Evolutionary conservation across 345 rosid species (phyloP).

Genomic region (Linum trigynum): DNA sequence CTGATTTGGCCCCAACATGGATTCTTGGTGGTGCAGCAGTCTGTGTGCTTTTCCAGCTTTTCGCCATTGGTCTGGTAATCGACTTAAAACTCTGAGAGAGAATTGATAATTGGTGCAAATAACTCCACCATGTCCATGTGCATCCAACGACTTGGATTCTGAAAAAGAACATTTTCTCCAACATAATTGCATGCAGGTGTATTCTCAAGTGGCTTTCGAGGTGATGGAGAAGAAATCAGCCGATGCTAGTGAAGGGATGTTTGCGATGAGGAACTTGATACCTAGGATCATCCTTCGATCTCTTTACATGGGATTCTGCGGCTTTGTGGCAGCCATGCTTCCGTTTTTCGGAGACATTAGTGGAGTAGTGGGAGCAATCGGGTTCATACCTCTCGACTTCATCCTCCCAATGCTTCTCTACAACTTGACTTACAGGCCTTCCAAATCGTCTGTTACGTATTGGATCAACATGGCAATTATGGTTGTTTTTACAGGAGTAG

Average conservation of each 20-base stretch:
- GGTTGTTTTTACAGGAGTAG: constrained; percentile 55
- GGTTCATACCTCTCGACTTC: constrained; percentile 91
- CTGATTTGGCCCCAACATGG: constrained; percentile 63
- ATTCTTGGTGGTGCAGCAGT: constrained; percentile 68
- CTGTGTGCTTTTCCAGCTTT: constrained; percentile 79
- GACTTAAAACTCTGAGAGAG: no score
- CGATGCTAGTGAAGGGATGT: constrained; percentile 69
- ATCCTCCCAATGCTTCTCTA: constrained; percentile 92
- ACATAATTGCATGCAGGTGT: constrained; percentile 39
- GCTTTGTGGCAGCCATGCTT: constrained; percentile 89
- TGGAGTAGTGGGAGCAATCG: constrained; percentile 77
- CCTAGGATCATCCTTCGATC: constrained; percentile 69
- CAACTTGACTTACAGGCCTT: constrained; percentile 73
- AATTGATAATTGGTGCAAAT: no score
- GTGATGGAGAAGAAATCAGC: constrained; percentile 80
- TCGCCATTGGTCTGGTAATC: constrained; percentile 88
- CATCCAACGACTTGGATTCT: no score
- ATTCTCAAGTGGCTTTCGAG: constrained; percentile 97
- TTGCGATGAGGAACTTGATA: constrained; percentile 64
- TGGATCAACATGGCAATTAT: constrained; percentile 68
- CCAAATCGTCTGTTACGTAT: constrained; percentile 42
- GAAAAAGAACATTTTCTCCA: no score
- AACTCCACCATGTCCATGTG: no score
- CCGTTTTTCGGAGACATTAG: constrained; percentile 94
- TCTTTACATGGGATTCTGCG: constrained; percentile 65